A percentile compares a stretch with the other conserved stretches of the same genome.
phyloP scores from a whole-genome alignment of 192 early-diverging fungal species.

The Jimgerdemannia lactiflua region DNA sequence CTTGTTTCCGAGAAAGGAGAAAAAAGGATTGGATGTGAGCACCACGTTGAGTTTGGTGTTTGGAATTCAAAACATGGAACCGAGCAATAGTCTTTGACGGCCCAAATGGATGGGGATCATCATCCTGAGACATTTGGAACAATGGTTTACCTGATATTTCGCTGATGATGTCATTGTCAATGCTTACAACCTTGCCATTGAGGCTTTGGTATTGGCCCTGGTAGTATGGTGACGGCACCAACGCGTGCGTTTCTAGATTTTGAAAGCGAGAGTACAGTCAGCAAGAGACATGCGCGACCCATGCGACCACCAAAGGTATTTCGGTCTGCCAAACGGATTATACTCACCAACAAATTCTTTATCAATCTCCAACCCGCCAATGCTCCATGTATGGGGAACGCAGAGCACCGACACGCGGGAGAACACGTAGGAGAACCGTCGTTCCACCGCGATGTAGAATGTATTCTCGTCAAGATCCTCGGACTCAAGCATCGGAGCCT shows the following conservation, averaged over 20 bases:
- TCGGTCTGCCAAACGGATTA: neutral
- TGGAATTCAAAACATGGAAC: neutral
- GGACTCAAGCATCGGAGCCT: neutral
- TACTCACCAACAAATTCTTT: neutral
- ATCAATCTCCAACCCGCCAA: neutral
- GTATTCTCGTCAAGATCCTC: neutral
- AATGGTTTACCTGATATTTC: slow-evolving; percentile 40
- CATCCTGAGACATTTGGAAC: no score
- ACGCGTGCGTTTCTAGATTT: slow-evolving; percentile 47
- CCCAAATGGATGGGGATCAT: no score
- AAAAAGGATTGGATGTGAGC: neutral
- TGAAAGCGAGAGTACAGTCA: neutral
- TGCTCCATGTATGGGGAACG: neutral
- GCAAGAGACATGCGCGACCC: no score
- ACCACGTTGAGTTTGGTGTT: slow-evolving; percentile 9
- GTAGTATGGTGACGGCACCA: slow-evolving; percentile 51
- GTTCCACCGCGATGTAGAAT: neutral
- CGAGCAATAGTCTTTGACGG: no score
- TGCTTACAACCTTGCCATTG: slow-evolving; percentile 42
- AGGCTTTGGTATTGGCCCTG: slow-evolving; percentile 45
- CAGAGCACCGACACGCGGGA: neutral
- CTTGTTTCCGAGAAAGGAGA: slow-evolving; percentile 10
- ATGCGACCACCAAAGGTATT: no score
- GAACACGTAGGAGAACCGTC: neutral
- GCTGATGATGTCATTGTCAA: slow-evolving; percentile 39